Evolutionary conservation across 257 asterid species (phyloP).

Genomic region (Primulina tabacum): DNA sequence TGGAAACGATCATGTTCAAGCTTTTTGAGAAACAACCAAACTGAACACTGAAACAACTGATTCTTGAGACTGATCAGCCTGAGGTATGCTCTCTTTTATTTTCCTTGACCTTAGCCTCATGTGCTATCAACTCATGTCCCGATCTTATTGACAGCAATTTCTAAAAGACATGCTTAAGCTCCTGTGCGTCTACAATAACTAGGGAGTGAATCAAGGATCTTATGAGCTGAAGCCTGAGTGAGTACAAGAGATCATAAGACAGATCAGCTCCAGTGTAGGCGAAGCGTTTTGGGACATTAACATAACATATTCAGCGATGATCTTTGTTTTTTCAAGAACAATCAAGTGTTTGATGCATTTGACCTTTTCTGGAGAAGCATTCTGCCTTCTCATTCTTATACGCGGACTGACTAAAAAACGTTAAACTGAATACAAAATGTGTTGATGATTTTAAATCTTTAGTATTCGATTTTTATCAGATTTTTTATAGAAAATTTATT

Average conservation of each 20-base stretch:
- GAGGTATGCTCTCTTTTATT: slow-evolving; percentile 41
- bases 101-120: not conserved
- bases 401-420: too few relatives aligned
- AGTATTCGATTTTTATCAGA: too few relatives aligned
- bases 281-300: not conserved
- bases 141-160: slow-evolving; percentile 59
- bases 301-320: not conserved
- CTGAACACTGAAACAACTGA: slow-evolving; percentile 82
- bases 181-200: slow-evolving; percentile 77
- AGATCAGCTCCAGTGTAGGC: slow-evolving; percentile 30
- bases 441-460: too few relatives aligned
- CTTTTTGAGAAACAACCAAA: slow-evolving; percentile 87
- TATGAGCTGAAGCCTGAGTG: slow-evolving; percentile 88
- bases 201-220: slow-evolving; percentile 88
- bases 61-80: slow-evolving; percentile 88
- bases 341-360: not conserved
- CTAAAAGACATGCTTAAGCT: slow-evolving; percentile 84
- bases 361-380: not conserved
- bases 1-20: slow-evolving; percentile 93
- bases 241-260: slow-evolving; percentile 64
- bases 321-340: not conserved
- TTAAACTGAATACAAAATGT: too few relatives aligned
- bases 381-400: too few relatives aligned
- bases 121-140: not conserved
- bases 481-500: too few relatives aligned